Evolutionary conservation across 768 basidiomycete species (phyloP), one percentile per base, ranked within the genome.

Genomic region (Boletus rufocinnamomeus): DNA sequence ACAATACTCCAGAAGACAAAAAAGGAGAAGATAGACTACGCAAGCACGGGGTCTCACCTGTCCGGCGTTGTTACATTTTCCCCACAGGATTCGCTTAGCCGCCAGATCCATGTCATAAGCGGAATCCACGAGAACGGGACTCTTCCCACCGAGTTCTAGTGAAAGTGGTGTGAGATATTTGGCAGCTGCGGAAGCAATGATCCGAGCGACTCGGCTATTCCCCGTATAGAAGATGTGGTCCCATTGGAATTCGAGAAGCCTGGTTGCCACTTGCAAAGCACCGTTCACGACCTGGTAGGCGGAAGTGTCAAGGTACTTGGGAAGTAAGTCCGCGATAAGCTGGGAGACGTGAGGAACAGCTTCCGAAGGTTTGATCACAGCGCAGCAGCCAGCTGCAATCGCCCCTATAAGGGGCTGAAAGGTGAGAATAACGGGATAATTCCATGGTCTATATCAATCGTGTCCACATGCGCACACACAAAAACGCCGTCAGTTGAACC

Each of bases 311-410:
- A 84, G 77, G 61, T 84, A 84, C 63, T 82, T 79, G 3, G 85
- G 82, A 27, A 89, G 47, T 25, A 88, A 75, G 16, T 78, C 74
- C 0, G 82, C 78, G 3, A 91, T 61, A 4, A 88, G 77, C 4
- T 72, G 63, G 0, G 84, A 77, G 56, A 75, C 77, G 43, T 77
- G 71, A 0, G 86, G 82, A 0, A 77, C 69, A 14, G 45, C 49
- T 65, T 92, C 91, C 9, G 88, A 89, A 0, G 82, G 80, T 66
- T 92, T 91, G 65, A 91, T 47, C 10, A 84, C 78, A 0, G 79
- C 81, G n/a, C 84, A 79, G 64, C 86, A 88, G 0, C 90, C 91
- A 1, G 89, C 88, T 0, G 88, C 79, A 50, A 93, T 87, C 1
- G 90, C 90, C 5, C 89, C 89, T 50, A 81, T 76, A 23, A 87